Evolutionary conservation across 805 yeast genomes (phyloP), one percentile per base, ranked within the genome.

Genomic region (Candida schatavii): DNA sequence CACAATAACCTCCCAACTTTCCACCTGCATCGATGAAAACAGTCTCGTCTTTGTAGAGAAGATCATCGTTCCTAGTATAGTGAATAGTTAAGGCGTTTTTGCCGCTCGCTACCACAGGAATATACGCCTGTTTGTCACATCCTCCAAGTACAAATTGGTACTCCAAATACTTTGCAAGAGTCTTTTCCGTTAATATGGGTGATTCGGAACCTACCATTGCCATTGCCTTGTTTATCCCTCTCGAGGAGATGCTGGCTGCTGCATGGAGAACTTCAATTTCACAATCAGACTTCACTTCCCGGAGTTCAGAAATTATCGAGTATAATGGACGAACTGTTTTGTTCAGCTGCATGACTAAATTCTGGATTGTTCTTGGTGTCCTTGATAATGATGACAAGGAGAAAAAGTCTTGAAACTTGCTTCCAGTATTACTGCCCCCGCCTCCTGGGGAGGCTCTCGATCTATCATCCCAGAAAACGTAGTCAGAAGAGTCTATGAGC

Each of bases 41-140:
- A 72, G 87, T 66, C 47, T 91, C 97, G 48, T 82, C 88, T 33
- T 77, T 75, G 43, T 77, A 76, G 47, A 93, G 72, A 10, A 85
- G 62, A 56, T 88, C 96, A 61, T 93, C 96, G 55, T 93, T 93
- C 45, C 96, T 72, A 0, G 96, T 90, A 61, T 93, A 93, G 63
- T 93, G 99, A 45, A 93, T 91, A 30, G 91, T 86, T 30, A 93
- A 66, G 0, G 97, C 88, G 59, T 93, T 90, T 22, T 77, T 66
- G 1, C 99, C 99, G 26, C 96, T 84, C 4, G 98, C 99, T 3
- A 93, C 95, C 7, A 93, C 99, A 0, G 99, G 98, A 17, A 90
- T 78, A 58, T 93, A 93, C 0, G 97, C 97, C 30, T 85, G 78
- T 46, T 78, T 78, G 49, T 88, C 95, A 62, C 97, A 89, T 1